phyloP scores from a whole-genome alignment of 2,329 filamentous ascomycete species.

The Laburnicola sp. region DNA sequence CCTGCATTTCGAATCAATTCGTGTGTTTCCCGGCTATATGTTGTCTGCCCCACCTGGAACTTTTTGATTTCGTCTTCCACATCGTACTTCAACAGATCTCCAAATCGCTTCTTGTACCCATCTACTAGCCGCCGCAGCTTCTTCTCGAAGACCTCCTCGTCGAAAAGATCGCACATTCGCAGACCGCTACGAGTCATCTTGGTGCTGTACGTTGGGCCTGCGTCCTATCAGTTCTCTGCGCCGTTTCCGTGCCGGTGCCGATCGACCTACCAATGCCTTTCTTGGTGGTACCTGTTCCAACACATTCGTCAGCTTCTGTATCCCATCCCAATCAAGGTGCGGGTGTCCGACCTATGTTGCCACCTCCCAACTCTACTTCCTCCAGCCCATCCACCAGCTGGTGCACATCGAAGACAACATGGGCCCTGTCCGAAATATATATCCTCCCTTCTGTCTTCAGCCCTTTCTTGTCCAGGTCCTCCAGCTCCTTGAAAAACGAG shows the following conservation, averaged over 20 bases:
- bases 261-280: slow-evolving; percentile 51
- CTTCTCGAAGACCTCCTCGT: slow-evolving; percentile 65
- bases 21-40: neutral
- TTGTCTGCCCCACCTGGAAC: slow-evolving; percentile 56
- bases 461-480: slow-evolving; percentile 63
- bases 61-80: slow-evolving; percentile 68
- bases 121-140: slow-evolving; percentile 65
- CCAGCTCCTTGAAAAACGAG: slow-evolving; percentile 67
- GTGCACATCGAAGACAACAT: slow-evolving; percentile 68
- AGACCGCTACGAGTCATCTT: slow-evolving; percentile 69
- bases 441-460: slow-evolving; percentile 62
- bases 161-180: slow-evolving; percentile 67
- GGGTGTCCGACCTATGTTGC: slow-evolving; percentile 43
- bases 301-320: slow-evolving; percentile 28
- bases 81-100: slow-evolving; percentile 67
- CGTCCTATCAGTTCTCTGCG: neutral
- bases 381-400: slow-evolving; percentile 70
- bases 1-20: slow-evolving; percentile 28
- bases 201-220: slow-evolving; percentile 61
- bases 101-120: slow-evolving; percentile 70
- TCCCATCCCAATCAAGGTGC: slow-evolving; percentile 9
- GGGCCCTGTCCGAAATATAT: slow-evolving; percentile 65
- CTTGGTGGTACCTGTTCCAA: slow-evolving; percentile 55
- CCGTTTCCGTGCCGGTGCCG: neutral
- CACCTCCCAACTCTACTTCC: slow-evolving; percentile 57